Evolutionary conservation across 129 eudicot genomes (phyloP).

Genomic region (Helichrysum umbraculigerum): DNA sequence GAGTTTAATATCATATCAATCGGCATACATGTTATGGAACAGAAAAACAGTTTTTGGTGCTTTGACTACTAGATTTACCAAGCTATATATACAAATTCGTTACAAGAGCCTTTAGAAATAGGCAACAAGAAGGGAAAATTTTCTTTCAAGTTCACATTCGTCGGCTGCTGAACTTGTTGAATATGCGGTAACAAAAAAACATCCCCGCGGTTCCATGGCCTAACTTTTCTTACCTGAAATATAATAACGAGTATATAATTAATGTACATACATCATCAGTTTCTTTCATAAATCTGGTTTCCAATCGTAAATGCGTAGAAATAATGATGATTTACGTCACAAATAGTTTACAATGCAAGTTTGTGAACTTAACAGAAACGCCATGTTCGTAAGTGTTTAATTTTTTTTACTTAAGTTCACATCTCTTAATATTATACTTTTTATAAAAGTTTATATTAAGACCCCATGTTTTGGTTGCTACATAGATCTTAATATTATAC

Average conservation of each 20-base stretch:
- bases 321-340: neutral
- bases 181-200: neutral
- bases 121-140: slow-evolving; percentile 22
- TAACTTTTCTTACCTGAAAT: slow-evolving; percentile 21
- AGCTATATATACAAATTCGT: slow-evolving; percentile 31
- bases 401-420: too few species aligned
- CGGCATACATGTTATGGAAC: slow-evolving; percentile 10
- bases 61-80: slow-evolving; percentile 19
- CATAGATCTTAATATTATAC: neutral
- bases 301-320: neutral
- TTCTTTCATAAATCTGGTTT: neutral
- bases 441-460: too few species aligned
- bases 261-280: neutral
- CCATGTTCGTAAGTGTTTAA: neutral
- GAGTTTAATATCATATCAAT: neutral
- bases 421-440: too few species aligned
- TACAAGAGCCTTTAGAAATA: slow-evolving; percentile 9
- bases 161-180: slow-evolving; percentile 14
- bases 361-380: neutral
- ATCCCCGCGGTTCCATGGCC: slow-evolving; percentile 15
- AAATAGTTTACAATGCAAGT: neutral
- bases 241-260: slow-evolving; percentile 3
- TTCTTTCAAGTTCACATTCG: slow-evolving; percentile 18
- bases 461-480: neutral
- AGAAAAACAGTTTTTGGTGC: slow-evolving; percentile 11